phyloP scores from a whole-genome alignment of 495 filamentous ascomycete species.

The Filosporella fistucella region DNA sequence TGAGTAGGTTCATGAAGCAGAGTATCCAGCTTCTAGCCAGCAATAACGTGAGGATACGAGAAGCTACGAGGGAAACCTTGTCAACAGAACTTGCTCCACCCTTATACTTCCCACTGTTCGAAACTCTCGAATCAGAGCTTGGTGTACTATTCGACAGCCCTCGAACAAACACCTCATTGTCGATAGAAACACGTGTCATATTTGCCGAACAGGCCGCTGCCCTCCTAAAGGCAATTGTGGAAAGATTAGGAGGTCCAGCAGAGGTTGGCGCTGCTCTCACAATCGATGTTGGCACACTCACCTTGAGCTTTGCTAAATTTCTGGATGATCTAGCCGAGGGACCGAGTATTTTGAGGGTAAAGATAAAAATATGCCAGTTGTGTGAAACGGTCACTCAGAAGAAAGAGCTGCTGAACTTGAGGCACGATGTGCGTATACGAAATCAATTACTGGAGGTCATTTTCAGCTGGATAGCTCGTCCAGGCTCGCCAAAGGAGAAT shows the following conservation, averaged over 20 bases:
- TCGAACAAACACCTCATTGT: slow-evolving; percentile 41
- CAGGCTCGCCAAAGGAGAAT: slow-evolving; percentile 36
- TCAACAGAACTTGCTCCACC: slow-evolving; percentile 54
- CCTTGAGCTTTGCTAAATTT: slow-evolving; percentile 57
- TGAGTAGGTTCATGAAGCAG: slow-evolving; percentile 54
- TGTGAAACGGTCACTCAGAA: slow-evolving; percentile 59
- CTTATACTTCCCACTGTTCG: slow-evolving; percentile 56
- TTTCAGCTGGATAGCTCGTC: slow-evolving; percentile 58
- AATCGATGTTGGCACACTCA: slow-evolving; percentile 54
- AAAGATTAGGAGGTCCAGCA: slow-evolving; percentile 52
- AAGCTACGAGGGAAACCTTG: slow-evolving; percentile 58
- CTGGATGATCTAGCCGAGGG: slow-evolving; percentile 39
- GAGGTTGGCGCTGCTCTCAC: slow-evolving; percentile 52
- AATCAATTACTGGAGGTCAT: slow-evolving; percentile 61
- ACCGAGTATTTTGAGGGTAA: slow-evolving; percentile 50
- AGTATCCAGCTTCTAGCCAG: slow-evolving; percentile 59
- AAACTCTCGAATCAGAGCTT: slow-evolving; percentile 56
- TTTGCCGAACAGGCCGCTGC: slow-evolving; percentile 62
- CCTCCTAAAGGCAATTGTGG: slow-evolving; percentile 55
- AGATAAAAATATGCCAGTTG: slow-evolving; percentile 62
- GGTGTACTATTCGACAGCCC: slow-evolving; percentile 49
- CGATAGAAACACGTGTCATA: slow-evolving; percentile 52
- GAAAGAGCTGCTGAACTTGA: slow-evolving; percentile 60
- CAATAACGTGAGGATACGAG: slow-evolving; percentile 54
- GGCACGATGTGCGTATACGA: slow-evolving; percentile 59